These are phyloP conservation scores for Lichtheimia ornata DNA, from an alignment of 371 early-diverging fungal species.

Conservation along the genomic window DNA sequence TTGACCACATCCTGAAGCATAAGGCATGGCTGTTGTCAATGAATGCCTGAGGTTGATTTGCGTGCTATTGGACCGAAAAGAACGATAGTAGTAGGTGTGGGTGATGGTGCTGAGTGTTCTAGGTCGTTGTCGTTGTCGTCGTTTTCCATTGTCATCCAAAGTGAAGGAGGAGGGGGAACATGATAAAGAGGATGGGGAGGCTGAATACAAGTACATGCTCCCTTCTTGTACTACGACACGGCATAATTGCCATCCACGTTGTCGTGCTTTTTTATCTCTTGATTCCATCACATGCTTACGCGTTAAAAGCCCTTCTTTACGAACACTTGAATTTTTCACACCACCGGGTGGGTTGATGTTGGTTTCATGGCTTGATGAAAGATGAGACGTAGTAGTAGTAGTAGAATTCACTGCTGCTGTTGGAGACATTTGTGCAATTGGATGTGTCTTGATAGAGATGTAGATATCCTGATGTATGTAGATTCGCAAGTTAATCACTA, in stretches of 20 bases:
- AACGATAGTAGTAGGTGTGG: not conserved
- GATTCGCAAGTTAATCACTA: not conserved
- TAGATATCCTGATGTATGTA: slow-evolving; percentile 31
- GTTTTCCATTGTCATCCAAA: not conserved
- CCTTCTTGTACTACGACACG: slow-evolving; percentile 24
- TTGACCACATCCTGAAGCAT: slow-evolving; percentile 10
- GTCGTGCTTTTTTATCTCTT: slow-evolving; percentile 22
- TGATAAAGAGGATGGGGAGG: not conserved
- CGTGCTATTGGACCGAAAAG: too few relatives aligned
- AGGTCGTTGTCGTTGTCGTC: not conserved
- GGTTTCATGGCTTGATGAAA: too few relatives aligned
- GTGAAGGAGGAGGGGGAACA: not conserved
- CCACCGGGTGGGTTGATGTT: too few relatives aligned
- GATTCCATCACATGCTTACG: slow-evolving; percentile 36
- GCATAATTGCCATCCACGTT: slow-evolving; percentile 35
- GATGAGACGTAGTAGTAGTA: too few relatives aligned
- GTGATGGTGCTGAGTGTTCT: not conserved
- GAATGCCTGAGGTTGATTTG: slow-evolving; percentile 15
- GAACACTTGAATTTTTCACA: not conserved
- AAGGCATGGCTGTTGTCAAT: slow-evolving; percentile 20
- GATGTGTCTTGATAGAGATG: slow-evolving; percentile 20
- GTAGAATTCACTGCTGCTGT: not conserved
- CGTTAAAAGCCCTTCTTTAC: slow-evolving; percentile 30
- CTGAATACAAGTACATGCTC: not conserved
- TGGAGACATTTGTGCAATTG: slow-evolving; percentile 21